Evolutionary conservation across 2,329 filamentous ascomycete genomes (phyloP), one percentile per base, ranked within the genome.

Genomic region (Pleoardoris graminearum): DNA sequence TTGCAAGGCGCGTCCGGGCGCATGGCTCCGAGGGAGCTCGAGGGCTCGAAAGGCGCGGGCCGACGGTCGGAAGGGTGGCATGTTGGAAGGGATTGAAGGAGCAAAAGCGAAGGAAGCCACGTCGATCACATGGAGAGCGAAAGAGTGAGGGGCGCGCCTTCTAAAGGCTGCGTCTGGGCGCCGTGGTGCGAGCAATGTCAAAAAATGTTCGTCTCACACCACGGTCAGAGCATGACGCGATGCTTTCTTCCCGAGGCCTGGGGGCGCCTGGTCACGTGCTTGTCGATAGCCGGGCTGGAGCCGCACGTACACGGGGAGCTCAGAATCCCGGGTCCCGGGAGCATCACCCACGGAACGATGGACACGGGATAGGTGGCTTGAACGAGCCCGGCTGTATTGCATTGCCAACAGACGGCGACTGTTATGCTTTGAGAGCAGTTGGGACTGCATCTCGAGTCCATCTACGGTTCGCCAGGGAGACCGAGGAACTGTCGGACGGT

Each of bases 21-120:
- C 61, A 59, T 57, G 65, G 62, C 55, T 62, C 45, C 56, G 55
- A 25, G 58, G 61, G 42, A 67, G 61, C 60, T 67, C 62, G 37
- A 69, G 54, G 52, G 66, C 65, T 58, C 65, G 62, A 19, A 59
- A 17, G 25, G 67, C 38, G 51, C 61, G 63, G 39, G 53, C 51
- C n/a, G 59, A 59, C 27, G 68, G 60, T 54, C 65, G 65, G 46
- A 65, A 57, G 32, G 65, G 57, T 48, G 59, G 60, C 70, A 73
- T 73, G 49, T 58, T 50, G 54, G 48, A 17, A 21, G 42, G 51
- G 58, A 62, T 59, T 61, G 64, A 23, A 35, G 45, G 43, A 23
- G 14, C 45, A 33, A 35, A n/a, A 10, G 39, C 25, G 30, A 21
- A 19, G 38, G 21, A 56, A 35, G 53, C 57, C 67, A 65, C 53